Evolutionary conservation across 2,329 filamentous ascomycete species (phyloP), one percentile per base, ranked within the genome.

Genomic region (Calonectria honghensis): DNA sequence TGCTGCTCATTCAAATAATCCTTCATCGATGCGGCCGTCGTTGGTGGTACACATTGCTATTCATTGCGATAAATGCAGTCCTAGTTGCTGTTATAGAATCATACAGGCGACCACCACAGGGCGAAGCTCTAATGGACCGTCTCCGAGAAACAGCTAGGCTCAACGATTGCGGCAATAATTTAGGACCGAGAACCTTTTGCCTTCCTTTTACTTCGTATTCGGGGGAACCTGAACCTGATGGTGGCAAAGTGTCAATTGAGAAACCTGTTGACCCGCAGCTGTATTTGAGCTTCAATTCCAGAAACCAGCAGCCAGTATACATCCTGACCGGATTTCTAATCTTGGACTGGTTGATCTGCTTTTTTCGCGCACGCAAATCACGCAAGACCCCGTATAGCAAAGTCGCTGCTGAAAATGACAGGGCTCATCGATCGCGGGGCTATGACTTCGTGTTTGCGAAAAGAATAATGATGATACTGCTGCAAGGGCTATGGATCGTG

Each of bases 41-140:
- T 20, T 61, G 57, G 57, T 61, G 57, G 57, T 61, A 61, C n/a
- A 61, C 57, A 29, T 16, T 61, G 20, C 10, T 61, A 13, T 61
- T 39, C n/a, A 35, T 61, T 61, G 16, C 6, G 5, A 20, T 39
- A 6, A 61, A 61, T 35, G 6, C 57, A 6, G 35, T 61, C 0
- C 35, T 61, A 9, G 57, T 61, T 16, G 35, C n/a, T 5, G 6
- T 61, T 4, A 61, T 61, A 29, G 57, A 61, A 37, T n/a, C 57
- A 18, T 61, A 35, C 16, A 61, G 57, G 35, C 32, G 57, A 14
- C 31, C 31, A 11, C n/a, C 31, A 11, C n/a, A 61, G 13, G 57
- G 57, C 0, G 57, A 61, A 41, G 5, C n/a, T 18, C 35, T 61
- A 5, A 2, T 61, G 5, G 24, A 24, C 2, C 57, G 57, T 24